These are phyloP conservation scores for Agastache rugosa DNA, from an alignment of 257 asterid species.

Conservation along the genomic window DNA sequence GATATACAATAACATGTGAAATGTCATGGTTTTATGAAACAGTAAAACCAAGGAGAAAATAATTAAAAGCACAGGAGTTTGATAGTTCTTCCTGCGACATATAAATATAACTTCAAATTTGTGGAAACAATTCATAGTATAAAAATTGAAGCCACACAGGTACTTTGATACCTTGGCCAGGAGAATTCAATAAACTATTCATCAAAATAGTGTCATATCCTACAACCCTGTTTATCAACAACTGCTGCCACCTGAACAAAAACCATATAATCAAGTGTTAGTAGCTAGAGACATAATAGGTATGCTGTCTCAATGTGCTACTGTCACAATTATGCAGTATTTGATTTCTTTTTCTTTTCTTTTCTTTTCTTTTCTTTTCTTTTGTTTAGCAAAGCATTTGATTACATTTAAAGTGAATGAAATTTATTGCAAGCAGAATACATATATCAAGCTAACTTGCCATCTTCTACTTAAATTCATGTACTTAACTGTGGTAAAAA, in stretches of 20 bases:
- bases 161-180: conserved; percentile 79
- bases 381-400: background rate
- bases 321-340: conserved; percentile 1
- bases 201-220: conserved; percentile 97
- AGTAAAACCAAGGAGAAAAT: conserved; percentile 27
- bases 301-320: conserved; percentile 13
- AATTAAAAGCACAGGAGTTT: conserved; percentile 26
- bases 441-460: conserved; percentile 13
- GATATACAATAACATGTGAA: conserved; percentile 17
- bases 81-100: conserved; percentile 15
- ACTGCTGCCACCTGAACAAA: conserved; percentile 95
- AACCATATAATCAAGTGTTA: conserved; percentile 24
- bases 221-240: conserved; percentile 92
- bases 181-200: conserved; percentile 92
- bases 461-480: conserved; percentile 20
- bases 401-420: conserved; percentile 10
- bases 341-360: background rate
- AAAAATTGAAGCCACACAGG: conserved; percentile 28
- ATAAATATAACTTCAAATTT: conserved; percentile 23
- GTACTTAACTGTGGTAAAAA: background rate
- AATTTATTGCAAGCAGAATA: conserved; percentile 5
- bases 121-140: conserved; percentile 1
- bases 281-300: conserved; percentile 28
- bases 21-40: conserved; percentile 21
- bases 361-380: background rate